phyloP scores from a whole-genome alignment of 108 stramenopile species.

The Fistulifera solaris region DNA sequence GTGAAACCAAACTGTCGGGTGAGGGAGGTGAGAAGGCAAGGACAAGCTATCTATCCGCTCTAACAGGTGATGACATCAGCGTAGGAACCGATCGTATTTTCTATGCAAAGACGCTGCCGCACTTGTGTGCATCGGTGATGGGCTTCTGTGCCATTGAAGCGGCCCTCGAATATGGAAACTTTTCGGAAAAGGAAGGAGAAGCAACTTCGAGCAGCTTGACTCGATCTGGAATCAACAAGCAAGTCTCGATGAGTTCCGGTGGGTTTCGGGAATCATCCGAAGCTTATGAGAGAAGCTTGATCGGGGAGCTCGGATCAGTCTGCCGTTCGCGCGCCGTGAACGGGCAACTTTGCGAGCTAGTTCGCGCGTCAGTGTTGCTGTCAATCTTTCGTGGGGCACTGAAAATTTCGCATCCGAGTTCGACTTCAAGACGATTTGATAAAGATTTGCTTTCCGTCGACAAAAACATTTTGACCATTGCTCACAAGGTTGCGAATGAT shows the following conservation, averaged over 20 bases:
- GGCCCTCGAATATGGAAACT: constrained; percentile 74
- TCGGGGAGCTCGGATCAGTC: constrained; percentile 69
- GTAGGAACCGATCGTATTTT: constrained; percentile 81
- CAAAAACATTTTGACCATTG: constrained; percentile 78
- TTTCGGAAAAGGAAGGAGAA: constrained; percentile 45
- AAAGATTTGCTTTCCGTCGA: constrained; percentile 80
- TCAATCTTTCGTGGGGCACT: constrained; percentile 80
- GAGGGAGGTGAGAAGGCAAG: constrained; percentile 43
- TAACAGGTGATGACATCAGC: constrained; percentile 86
- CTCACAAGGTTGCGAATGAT: constrained; percentile 80
- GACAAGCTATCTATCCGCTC: constrained; percentile 58
- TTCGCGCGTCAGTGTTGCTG: constrained; percentile 69
- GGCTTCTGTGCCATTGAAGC: constrained; percentile 89
- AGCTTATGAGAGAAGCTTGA: constrained; percentile 72
- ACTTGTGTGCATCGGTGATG: constrained; percentile 76
- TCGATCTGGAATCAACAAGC: constrained; percentile 7
- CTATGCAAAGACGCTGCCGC: constrained; percentile 80
- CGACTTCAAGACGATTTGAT: constrained; percentile 70
- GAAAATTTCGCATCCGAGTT: constrained; percentile 82
- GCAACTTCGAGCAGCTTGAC: constrained; percentile 15
- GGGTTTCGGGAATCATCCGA: constrained; percentile 80
- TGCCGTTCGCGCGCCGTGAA: constrained; percentile 54
- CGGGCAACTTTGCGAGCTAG: constrained; percentile 67
- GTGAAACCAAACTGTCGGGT: constrained; percentile 72
- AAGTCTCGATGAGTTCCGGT: constrained; percentile 27